Evolutionary conservation across 257 asterid genomes (phyloP).

Genomic region (Petunia axillaris): DNA sequence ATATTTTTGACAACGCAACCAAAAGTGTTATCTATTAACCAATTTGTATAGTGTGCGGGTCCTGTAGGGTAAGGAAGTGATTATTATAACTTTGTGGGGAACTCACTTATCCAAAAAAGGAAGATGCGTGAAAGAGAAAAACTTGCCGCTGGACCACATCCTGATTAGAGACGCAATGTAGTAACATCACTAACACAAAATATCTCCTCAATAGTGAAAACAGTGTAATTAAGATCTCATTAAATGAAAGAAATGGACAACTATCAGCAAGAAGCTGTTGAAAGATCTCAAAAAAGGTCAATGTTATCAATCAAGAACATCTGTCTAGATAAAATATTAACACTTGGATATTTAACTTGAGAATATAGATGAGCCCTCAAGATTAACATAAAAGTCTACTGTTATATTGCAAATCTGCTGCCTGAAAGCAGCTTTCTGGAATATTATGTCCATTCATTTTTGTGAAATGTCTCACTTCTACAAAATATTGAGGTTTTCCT

Average conservation of each 20-base stretch:
- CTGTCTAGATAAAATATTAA: background rate
- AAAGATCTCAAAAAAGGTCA: background rate
- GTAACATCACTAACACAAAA: background rate
- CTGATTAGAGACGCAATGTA: background rate
- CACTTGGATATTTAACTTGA: conserved; percentile 5
- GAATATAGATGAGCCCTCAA: background rate
- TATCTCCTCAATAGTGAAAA: background rate
- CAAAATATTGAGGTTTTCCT: conserved; percentile 12
- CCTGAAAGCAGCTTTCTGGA: background rate
- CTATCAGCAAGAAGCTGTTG: background rate
- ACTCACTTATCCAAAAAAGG: background rate
- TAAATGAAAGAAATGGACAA: too few species aligned
- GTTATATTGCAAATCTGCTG: background rate
- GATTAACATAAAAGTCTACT: background rate
- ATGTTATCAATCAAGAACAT: background rate
- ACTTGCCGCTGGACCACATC: background rate
- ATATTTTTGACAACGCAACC: too few species aligned
- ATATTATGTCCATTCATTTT: background rate
- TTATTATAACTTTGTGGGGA: too few species aligned
- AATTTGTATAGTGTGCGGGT: too few species aligned
- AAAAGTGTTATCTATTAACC: too few species aligned
- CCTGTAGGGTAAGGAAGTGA: too few species aligned
- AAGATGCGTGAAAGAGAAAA: background rate
- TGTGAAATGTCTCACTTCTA: background rate
- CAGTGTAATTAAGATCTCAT: background rate